phyloP scores from a whole-genome alignment of 768 basidiomycete species.

The Terana coerulea region DNA sequence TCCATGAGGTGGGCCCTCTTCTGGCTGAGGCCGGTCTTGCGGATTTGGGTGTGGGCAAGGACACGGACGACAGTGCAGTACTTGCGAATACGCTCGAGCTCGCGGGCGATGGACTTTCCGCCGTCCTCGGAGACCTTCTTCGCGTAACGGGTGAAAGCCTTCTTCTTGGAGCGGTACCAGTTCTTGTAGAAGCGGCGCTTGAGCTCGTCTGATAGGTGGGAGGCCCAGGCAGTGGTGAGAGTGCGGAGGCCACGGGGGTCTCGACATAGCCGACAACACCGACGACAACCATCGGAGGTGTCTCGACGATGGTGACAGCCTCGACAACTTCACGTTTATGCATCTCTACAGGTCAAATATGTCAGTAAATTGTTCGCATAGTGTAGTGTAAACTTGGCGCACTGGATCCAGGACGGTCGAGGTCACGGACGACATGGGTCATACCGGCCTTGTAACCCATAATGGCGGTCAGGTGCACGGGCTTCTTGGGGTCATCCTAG shows the following conservation, averaged over 20 bases:
- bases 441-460: constrained; percentile 99
- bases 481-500: constrained; percentile 99
- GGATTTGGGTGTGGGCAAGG: constrained; percentile 97
- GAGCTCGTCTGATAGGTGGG: constrained; percentile 95
- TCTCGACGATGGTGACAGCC: constrained; percentile 94
- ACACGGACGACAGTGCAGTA: constrained; percentile 99
- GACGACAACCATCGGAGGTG: constrained; percentile 93
- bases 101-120: constrained; percentile 88
- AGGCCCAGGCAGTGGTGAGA: constrained; percentile 98
- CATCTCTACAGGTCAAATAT: constrained; percentile 67
- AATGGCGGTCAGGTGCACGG: constrained; percentile 95
- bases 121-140: constrained; percentile 97
- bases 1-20: constrained; percentile 99
- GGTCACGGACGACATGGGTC: constrained; percentile 99
- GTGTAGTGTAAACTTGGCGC: constrained; percentile 40
- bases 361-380: not conserved
- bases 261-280: constrained; percentile 99
- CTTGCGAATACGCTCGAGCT: constrained; percentile 99
- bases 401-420: constrained; percentile 99
- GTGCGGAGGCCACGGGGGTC: constrained; percentile 97
- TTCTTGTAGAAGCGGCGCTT: constrained; percentile 99
- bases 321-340: constrained; percentile 99
- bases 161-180: constrained; percentile 99
- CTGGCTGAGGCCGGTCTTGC: constrained; percentile 95
- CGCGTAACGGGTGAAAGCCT: constrained; percentile 99